Evolutionary conservation across 768 basidiomycete species (phyloP).

Genomic region (Cyathus striatus): DNA sequence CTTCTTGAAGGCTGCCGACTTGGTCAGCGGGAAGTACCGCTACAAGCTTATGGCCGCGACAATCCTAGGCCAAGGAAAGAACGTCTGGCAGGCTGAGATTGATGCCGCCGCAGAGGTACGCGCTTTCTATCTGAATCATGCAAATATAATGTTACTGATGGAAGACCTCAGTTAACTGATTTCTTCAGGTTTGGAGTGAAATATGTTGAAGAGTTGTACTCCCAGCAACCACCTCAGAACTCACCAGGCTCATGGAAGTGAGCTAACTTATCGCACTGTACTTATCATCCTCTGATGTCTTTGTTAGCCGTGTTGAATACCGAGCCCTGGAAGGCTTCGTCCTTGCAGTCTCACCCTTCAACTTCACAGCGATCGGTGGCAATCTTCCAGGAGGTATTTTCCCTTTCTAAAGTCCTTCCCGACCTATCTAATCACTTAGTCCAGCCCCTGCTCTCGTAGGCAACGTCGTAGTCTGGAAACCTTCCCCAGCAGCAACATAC

Average conservation of each 20-base stretch:
- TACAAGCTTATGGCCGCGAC: constrained; percentile 95
- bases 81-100: constrained; percentile 99
- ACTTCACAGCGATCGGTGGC: constrained; percentile 97
- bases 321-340: constrained; percentile 98
- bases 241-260: constrained; percentile 91
- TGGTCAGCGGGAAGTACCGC: constrained; percentile 92
- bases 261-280: constrained; percentile 24
- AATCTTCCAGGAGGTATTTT: constrained; percentile 74
- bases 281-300: background rate
- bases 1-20: constrained; percentile 96
- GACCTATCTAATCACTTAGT: constrained; percentile 5
- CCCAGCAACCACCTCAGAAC: constrained; percentile 87
- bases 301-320: constrained; percentile 83
- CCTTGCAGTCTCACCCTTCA: constrained; percentile 96
- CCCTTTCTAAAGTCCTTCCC: background rate
- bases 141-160: constrained; percentile 7
- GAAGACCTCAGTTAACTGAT: constrained; percentile 61
- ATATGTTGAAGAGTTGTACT: constrained; percentile 92
- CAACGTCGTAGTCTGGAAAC: constrained; percentile 96
- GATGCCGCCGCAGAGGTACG: constrained; percentile 96
- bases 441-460: constrained; percentile 88
- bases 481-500: constrained; percentile 92
- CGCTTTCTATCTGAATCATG: constrained; percentile 1
- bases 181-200: constrained; percentile 97
- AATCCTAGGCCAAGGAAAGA: constrained; percentile 98